These are phyloP conservation scores for Krasilnikovozyma curviuscula DNA, from an alignment of 768 basidiomycete genomes.

Conservation along the genomic window DNA sequence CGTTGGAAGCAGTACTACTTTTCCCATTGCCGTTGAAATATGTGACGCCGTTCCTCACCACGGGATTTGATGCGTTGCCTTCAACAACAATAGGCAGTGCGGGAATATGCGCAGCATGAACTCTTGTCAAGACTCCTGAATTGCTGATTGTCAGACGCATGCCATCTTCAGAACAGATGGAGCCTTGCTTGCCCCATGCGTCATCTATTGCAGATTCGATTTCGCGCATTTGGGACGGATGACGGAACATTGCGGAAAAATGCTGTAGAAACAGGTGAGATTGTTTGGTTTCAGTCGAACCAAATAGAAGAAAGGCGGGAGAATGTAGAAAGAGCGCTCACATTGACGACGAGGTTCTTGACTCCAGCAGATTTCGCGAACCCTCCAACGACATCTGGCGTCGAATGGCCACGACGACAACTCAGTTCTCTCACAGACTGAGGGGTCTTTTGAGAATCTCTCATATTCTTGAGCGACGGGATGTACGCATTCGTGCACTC, in stretches of 20 bases:
- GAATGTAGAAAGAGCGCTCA: constrained; percentile 22
- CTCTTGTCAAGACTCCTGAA: too few relatives aligned
- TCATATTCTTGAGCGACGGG: constrained; percentile 21
- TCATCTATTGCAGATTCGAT: not conserved
- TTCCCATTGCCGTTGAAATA: too few relatives aligned
- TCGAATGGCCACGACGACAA: constrained; percentile 54
- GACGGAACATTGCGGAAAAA: constrained; percentile 4
- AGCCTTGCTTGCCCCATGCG: not conserved
- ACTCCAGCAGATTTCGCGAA: constrained; percentile 49
- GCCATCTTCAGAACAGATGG: constrained; percentile 1
- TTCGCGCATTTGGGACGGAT: not conserved
- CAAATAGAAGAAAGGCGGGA: not conserved
- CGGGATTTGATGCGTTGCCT: too few relatives aligned
- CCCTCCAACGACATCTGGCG: constrained; percentile 53
- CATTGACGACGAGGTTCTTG: constrained; percentile 48
- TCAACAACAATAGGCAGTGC: too few relatives aligned
- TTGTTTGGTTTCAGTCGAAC: not conserved
- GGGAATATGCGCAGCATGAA: too few relatives aligned
- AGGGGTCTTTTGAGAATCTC: constrained; percentile 32
- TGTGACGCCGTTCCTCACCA: too few relatives aligned
- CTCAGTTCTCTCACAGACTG: constrained; percentile 40
- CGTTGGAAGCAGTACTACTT: too few relatives aligned
- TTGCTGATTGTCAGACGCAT: not conserved
- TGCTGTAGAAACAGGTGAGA: not conserved
- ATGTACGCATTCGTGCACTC: constrained; percentile 64